Evolutionary conservation across 371 early-diverging fungal genomes (phyloP), one percentile per base, ranked within the genome.

Genomic region (Chytridium lagenaria): DNA sequence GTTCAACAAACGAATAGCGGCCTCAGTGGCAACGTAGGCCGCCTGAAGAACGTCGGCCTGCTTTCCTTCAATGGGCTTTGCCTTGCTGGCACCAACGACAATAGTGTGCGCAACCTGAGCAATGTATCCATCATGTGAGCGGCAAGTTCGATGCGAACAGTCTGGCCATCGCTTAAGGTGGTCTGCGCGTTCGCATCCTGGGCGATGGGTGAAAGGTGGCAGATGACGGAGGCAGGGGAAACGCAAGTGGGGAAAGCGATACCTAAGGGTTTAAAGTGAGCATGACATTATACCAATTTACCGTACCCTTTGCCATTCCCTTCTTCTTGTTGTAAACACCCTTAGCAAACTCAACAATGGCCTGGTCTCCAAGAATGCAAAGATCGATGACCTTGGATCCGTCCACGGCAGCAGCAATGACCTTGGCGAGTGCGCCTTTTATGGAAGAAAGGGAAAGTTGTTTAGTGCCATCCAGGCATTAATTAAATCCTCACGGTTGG

Each of bases 81-180:
- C n/a, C 66, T 79, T 76, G 63, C 66, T 36, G 52, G 90, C 74
- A 64, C 89, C 91, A 50, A 96, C 86, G 52, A 95, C 89, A 33
- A 92, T 76, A 0, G 97, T 95, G 81, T 94, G 92, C 2, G 92
- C 98, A 57, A 87, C 89, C 70, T 93, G 90, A 33, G 94, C 93
- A 66, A 93, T 89, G 80, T 91, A 96, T 49, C 98, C 98, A 82
- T 97, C 95, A 97, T 85, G 77, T 97, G 97, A 39, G 89, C 94
- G 72, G 95, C 98, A 72, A 97, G 82, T 81, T 96, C 97, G 52
- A 86, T 77, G 28, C 83, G 69, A 37, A 86, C 83, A 28, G 80
- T 73, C 51, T 84, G 83, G 39, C 85, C 85, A 12, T 37, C 80
- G 34, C 71, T 78, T 51, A 85, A 70, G 26, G 59, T 59, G 37